Evolutionary conservation across 2,329 filamentous ascomycete genomes (phyloP).

Genomic region (Sarocladium oryzae): DNA sequence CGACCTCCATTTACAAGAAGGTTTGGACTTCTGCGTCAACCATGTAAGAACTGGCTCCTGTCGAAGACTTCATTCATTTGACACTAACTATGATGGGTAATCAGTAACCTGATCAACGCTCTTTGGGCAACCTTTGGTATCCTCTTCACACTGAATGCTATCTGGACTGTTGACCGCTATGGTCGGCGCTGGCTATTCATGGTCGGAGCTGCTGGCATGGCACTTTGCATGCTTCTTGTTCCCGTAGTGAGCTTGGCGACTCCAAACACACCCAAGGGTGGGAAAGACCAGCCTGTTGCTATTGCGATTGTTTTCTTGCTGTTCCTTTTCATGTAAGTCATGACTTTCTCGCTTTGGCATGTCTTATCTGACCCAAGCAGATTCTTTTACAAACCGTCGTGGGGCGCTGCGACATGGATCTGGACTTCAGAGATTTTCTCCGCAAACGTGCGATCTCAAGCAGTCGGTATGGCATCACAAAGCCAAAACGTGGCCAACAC

Average conservation of each 20-base stretch:
- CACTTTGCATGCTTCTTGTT: conserved; percentile 61
- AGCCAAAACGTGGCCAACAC: conserved; percentile 60
- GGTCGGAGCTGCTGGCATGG: conserved; percentile 63
- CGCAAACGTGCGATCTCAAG: conserved; percentile 66
- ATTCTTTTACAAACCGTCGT: conserved; percentile 63
- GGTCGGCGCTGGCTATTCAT: conserved; percentile 66
- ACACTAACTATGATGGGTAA: background rate
- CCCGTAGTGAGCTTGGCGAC: conserved; percentile 38
- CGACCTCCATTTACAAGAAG: conserved; percentile 67
- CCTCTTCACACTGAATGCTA: conserved; percentile 65
- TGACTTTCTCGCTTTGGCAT: no score
- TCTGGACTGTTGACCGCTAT: conserved; percentile 67
- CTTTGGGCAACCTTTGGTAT: conserved; percentile 69
- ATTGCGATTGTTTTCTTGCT: conserved; percentile 64
- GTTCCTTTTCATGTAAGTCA: conserved; percentile 46
- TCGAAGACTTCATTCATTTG: background rate
- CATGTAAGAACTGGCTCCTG: conserved; percentile 29
- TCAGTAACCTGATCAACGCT: conserved; percentile 60
- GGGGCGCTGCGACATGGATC: conserved; percentile 66
- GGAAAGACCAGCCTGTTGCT: conserved; percentile 51
- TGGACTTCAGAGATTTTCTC: conserved; percentile 64
- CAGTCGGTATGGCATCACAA: conserved; percentile 59
- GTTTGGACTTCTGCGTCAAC: conserved; percentile 52
- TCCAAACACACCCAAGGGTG: conserved; percentile 40
- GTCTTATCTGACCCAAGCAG: conserved; percentile 17